A percentile compares a stretch with the other conserved stretches of the same genome.
phyloP scores from a whole-genome alignment of 2,329 filamentous ascomycete genomes.

The Drechslerella coelobrocha region DNA sequence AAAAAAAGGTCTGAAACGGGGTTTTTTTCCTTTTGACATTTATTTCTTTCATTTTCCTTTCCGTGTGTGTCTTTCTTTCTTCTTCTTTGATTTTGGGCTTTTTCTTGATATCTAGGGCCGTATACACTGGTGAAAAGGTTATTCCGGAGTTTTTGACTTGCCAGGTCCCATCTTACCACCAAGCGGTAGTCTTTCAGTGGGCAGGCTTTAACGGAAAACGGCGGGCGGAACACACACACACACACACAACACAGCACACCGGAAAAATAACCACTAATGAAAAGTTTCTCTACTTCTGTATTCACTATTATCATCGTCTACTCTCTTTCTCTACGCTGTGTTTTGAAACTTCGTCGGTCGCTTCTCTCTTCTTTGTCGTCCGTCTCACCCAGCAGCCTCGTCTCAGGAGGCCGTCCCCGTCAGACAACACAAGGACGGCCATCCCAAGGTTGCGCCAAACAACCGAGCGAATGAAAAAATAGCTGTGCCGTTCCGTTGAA shows the following conservation, averaged over 20 bases:
- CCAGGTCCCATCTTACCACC: too few species aligned
- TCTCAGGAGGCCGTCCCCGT: not conserved
- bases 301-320: not conserved
- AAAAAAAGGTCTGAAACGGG: slow-evolving; percentile 6
- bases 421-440: not conserved
- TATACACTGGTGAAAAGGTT: not conserved
- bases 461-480: too few species aligned
- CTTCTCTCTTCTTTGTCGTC: not conserved
- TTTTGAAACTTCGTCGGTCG: not conserved
- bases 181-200: too few species aligned
- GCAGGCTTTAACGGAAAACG: too few species aligned
- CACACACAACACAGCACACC: not conserved
- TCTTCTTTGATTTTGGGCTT: not conserved
- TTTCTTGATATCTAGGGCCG: slow-evolving; percentile 5
- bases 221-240: too few species aligned
- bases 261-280: not conserved
- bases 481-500: too few species aligned
- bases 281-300: not conserved
- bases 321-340: not conserved
- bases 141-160: not conserved
- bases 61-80: not conserved
- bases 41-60: not conserved
- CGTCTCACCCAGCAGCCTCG: not conserved
- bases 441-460: too few species aligned
- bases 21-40: not conserved